Evolutionary conservation across 1,139 yeast genomes (phyloP).

Genomic region (Ashbya aceris): DNA sequence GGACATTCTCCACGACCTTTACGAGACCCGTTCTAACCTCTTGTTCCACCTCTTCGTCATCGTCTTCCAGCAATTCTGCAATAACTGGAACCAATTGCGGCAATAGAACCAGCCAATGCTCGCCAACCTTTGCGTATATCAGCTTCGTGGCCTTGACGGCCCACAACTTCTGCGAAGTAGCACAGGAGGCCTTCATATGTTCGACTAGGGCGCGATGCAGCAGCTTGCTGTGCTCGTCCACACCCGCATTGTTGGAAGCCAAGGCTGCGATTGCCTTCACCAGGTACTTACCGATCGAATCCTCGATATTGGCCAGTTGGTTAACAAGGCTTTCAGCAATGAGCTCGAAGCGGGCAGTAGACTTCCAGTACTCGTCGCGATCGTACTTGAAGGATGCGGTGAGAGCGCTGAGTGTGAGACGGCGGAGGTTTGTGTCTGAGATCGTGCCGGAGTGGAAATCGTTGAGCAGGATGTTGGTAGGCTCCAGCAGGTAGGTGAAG

Average conservation of each 20-base stretch:
- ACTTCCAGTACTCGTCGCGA: constrained; percentile 91
- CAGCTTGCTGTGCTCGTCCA: constrained; percentile 76
- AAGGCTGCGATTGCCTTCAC: constrained; percentile 74
- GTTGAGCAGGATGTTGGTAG: constrained; percentile 47
- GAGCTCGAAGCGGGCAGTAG: constrained; percentile 72
- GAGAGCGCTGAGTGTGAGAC: constrained; percentile 62
- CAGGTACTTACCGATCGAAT: constrained; percentile 61
- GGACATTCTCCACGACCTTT: constrained; percentile 79
- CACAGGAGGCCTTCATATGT: constrained; percentile 47
- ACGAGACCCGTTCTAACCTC: constrained; percentile 92
- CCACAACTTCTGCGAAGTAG: constrained; percentile 64
- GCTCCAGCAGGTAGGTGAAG: constrained; percentile 75
- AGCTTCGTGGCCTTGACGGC: constrained; percentile 70
- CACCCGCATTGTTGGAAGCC: constrained; percentile 58
- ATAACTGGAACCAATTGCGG: constrained; percentile 94
- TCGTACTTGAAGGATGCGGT: constrained; percentile 78
- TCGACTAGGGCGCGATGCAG: constrained; percentile 46
- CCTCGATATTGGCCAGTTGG: constrained; percentile 62
- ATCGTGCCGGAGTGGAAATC: constrained; percentile 37
- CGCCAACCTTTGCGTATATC: constrained; percentile 86
- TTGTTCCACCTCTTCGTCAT: constrained; percentile 83
- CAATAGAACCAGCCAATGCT: constrained; percentile 81
- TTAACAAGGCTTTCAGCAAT: constrained; percentile 52
- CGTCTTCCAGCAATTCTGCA: constrained; percentile 92
- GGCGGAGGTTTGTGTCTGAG: constrained; percentile 44